phyloP scores from a whole-genome alignment of 306 rosid species.

The Prunus armeniaca region DNA sequence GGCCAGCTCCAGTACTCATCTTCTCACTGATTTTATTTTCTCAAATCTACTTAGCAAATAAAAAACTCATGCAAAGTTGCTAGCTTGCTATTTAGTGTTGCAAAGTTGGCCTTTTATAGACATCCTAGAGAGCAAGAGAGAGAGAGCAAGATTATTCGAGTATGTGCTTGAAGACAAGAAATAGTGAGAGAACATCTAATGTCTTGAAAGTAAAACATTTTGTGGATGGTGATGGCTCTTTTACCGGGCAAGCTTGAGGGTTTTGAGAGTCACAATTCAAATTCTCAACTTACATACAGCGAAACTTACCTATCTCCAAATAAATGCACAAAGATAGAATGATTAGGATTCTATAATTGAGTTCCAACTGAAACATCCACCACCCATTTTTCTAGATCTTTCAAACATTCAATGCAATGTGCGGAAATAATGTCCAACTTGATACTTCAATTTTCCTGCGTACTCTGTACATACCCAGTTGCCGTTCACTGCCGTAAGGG shows the following conservation, averaged over 20 bases:
- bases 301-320: neutral
- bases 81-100: neutral
- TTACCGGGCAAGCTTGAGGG: conserved; percentile 2
- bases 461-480: neutral
- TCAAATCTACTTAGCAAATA: neutral
- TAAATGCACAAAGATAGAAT: conserved; percentile 6
- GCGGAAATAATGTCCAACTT: conserved; percentile 5
- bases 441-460: neutral
- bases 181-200: neutral
- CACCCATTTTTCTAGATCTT: conserved; percentile 12
- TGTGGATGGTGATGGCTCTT: neutral
- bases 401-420: neutral
- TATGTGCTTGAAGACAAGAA: conserved; percentile 12
- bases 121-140: conserved; percentile 4
- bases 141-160: conserved; percentile 14
- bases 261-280: neutral
- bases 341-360: conserved; percentile 7
- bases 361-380: neutral
- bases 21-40: neutral
- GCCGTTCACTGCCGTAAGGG: neutral
- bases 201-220: conserved; percentile 15
- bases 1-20: conserved; percentile 23
- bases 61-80: conserved; percentile 10
- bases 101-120: conserved; percentile 24
- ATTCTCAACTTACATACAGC: neutral